Evolutionary conservation across 2,329 filamentous ascomycete species (phyloP), one percentile per base, ranked within the genome.

Genomic region (Sporothrix brasiliensis): DNA sequence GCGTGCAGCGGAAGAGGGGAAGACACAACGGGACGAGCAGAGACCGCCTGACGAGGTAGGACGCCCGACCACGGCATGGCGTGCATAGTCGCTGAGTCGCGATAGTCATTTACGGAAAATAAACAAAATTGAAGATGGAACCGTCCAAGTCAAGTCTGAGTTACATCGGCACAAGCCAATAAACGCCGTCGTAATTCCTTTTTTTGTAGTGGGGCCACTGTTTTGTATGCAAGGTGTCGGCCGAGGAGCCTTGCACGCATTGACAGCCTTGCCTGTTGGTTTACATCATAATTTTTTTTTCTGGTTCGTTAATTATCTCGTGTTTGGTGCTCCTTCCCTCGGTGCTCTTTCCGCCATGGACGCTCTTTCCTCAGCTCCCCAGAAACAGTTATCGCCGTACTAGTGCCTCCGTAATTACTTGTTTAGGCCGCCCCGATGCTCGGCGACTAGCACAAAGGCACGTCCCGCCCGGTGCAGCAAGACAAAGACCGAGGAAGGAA

Each of bases 351-450:
- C 16, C 54, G 24, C 53, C 27, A 27, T 14, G 34, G 27, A 30
- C 34, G 56, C 34, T 60, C 56, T 41, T 60, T 41, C 56, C 27
- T 30, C 0, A 30, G 4, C 27, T 30, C 27, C 44, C 39, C 58
- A 16, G 39, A 39, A 44, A 61, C 39, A 21, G 39, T 10, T 53
- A 61, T 63, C 30, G 49, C 58, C 58, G 68, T 69, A 69, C 53
- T 58, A 63, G 58, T 54, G 34, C 68, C 68, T 67, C 58, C 68
- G 68, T 53, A 69, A 63, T 69, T 69, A 60, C 67, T 47, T 56
- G 13, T 3, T 60, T 54, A 69, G 49, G 58, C 56, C 67, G 67
- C 58, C 47, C 68, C 68, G 68, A 69, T 69, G 58, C 68, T 69
- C 68, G 68, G 68, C 68, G 68, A 44, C 67, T 69, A 69, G n/a